phyloP scores from a whole-genome alignment of 2,329 filamentous ascomycete species.

The Dactylella cylindrospora region DNA sequence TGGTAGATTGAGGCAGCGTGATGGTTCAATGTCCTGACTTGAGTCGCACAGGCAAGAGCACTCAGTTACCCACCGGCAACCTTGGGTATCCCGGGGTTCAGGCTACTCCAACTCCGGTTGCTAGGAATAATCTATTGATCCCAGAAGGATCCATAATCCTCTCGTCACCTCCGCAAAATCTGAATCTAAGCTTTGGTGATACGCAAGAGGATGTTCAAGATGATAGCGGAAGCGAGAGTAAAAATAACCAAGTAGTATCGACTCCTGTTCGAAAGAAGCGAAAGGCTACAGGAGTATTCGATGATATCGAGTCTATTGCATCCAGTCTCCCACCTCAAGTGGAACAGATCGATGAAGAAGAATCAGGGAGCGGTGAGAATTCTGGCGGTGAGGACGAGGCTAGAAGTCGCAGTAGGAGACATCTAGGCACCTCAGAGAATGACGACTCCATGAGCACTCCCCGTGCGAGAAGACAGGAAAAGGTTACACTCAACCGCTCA shows the following conservation, averaged over 20 bases:
- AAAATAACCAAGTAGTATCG: neutral
- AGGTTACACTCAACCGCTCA: conserved; percentile 1
- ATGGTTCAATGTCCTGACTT: no score
- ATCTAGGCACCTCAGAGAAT: neutral
- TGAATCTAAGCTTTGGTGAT: conserved; percentile 39
- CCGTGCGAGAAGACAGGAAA: conserved; percentile 12
- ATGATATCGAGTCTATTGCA: conserved; percentile 43
- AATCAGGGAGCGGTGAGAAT: neutral
- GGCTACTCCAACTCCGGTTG: conserved; percentile 27
- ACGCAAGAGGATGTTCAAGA: conserved; percentile 43
- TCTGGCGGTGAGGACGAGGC: neutral
- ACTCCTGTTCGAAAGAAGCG: conserved; percentile 16
- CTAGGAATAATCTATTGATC: conserved; percentile 2
- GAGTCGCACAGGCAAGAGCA: conserved; percentile 10
- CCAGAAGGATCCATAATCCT: conserved; percentile 14
- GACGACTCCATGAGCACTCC: neutral
- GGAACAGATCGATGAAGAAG: conserved; percentile 5
- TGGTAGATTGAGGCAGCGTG: neutral
- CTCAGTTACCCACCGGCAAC: neutral
- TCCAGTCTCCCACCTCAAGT: conserved; percentile 17
- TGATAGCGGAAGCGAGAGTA: conserved; percentile 7
- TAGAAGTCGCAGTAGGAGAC: neutral
- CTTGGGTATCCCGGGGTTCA: neutral
- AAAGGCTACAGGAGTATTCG: conserved; percentile 24
- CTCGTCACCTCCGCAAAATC: conserved; percentile 25